Evolutionary conservation across 2,329 filamentous ascomycete genomes (phyloP), one percentile per base, ranked within the genome.

Genomic region (Raffaelea albimanens): DNA sequence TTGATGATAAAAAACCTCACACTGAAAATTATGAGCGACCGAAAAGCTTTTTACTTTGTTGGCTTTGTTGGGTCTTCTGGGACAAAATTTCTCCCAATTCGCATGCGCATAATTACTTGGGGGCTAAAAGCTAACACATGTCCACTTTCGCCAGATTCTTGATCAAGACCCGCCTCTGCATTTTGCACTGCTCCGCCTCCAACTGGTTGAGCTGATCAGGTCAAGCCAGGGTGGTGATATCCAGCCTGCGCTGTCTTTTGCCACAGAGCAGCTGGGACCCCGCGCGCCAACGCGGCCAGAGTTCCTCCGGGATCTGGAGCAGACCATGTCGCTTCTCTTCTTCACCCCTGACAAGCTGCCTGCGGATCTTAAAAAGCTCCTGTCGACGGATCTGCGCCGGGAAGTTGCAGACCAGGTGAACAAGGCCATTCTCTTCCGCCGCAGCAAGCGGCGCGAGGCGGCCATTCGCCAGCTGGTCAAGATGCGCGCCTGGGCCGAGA

Each of bases 151-250:
- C n/a, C 56, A 98, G 93, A 87, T 98, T 23, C 69, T 98, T 51
- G 93, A 98, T 61, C 77, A 76, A 51, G 80, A 97, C 59, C 80
- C 85, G 2, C 76, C 83, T 2, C 72, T 98, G 41, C 90, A 97
- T 63, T 98, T 98, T 65, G 81, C 87, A 1, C 73, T 98, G 4
- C 73, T 98, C 42, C 84, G 91, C 33, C 75, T 98, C 36, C 93
- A 98, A 63, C 76, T 98, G 5, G 86, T 98, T 48, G 93, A 98
- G 68, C 75, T 97, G 46, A 98, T 98, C 57, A 82, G 89, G 31
- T 72, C 71, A 38, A 89, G 85, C 65, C 87, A 80, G 47, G 71
- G 79, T 47, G 79, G 80, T 25, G 87, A 95, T 56, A 89, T 95
- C 46, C 79, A 64, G 10, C 81, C 84, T 7, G 93, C 89, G 1